phyloP scores from a whole-genome alignment of 2,329 filamentous ascomycete genomes.

The Falciphora oryzae region DNA sequence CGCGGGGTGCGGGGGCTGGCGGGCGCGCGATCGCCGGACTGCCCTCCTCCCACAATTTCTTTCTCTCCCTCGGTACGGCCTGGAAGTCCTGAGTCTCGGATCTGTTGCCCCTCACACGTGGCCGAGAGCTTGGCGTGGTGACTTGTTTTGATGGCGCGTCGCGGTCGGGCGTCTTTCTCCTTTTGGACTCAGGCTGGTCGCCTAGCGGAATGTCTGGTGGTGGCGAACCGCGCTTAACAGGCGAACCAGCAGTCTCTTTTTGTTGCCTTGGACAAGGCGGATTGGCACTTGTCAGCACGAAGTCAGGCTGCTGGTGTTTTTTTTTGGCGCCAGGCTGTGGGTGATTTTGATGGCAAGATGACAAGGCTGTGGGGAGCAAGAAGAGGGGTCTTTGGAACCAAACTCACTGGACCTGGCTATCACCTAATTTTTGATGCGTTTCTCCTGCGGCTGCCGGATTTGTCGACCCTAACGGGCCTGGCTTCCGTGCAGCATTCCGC shows the following conservation, averaged over 20 bases:
- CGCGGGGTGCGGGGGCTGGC: background rate
- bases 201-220: background rate
- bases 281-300: background rate
- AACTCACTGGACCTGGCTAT: too few species aligned
- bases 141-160: background rate
- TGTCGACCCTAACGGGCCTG: too few species aligned
- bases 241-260: background rate
- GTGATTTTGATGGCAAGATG: too few species aligned
- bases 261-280: background rate
- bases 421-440: too few species aligned
- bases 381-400: too few species aligned
- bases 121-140: background rate
- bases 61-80: background rate
- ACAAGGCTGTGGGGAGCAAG: too few species aligned
- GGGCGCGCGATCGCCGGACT: background rate
- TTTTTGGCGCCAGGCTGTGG: too few species aligned
- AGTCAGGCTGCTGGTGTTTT: too few species aligned
- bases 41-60: background rate
- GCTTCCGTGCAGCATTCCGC: background rate
- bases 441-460: too few species aligned
- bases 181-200: background rate
- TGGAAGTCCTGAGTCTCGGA: background rate
- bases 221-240: background rate
- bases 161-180: background rate
- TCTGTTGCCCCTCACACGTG: background rate